Evolutionary conservation across 1,284 basidiomycete genomes (phyloP), one percentile per base, ranked within the genome.

Genomic region (Ustilago lituana): DNA sequence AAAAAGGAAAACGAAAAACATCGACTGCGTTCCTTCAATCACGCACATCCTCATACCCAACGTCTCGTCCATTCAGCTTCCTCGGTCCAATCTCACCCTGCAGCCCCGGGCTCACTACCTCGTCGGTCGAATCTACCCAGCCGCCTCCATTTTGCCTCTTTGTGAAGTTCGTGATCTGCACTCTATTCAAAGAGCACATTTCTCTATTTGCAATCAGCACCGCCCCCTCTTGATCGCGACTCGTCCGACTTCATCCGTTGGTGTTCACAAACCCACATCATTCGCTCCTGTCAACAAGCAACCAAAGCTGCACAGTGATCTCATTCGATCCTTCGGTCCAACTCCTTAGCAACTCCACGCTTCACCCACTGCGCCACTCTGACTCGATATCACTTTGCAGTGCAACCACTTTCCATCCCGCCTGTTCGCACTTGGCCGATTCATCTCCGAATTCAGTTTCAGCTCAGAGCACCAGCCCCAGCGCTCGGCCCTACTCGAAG

Each of bases 121-220:
- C 24, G 23, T 23, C 12, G 10, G 19, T 26, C 24, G 17, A 36
- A 17, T 39, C 20, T 24, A 37, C 33, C 40, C n/a, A n/a, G n/a
- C n/a, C n/a, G n/a, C n/a, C n/a, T n/a, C n/a, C n/a, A n/a, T n/a
- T n/a, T n/a, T n/a, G n/a, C n/a, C n/a, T n/a, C n/a, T n/a, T n/a
- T n/a, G n/a, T n/a, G n/a, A n/a, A n/a, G n/a, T n/a, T n/a, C n/a
- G n/a, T n/a, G n/a, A n/a, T n/a, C n/a, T n/a, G n/a, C n/a, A n/a
- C n/a, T n/a, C n/a, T n/a, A n/a, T n/a, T n/a, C n/a, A n/a, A n/a
- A n/a, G n/a, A n/a, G n/a, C n/a, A n/a, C n/a, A n/a, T n/a, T n/a
- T n/a, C n/a, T n/a, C n/a, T n/a, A n/a, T n/a, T 54, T 15, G 43
- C 36, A 19, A 31, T 26, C 41, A n/a, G 11, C 46, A 36, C 27